These are phyloP conservation scores for Ogataea naganishii DNA, from an alignment of 805 yeast species.

Conservation along the genomic window DNA sequence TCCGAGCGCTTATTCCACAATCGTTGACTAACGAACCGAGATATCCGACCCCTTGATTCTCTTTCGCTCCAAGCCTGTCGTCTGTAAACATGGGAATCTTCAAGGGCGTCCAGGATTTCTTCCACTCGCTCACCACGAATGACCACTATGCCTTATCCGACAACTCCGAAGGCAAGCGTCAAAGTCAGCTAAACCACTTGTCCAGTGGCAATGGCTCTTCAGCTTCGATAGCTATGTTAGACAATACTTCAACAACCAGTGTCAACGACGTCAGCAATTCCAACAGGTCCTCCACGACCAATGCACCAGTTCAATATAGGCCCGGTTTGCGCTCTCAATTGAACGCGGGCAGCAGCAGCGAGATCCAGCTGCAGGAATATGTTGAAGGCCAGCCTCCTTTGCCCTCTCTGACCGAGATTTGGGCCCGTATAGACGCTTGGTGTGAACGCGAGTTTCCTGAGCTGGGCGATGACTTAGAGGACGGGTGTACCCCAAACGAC, in stretches of 20 bases:
- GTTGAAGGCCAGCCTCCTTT: constrained; percentile 39
- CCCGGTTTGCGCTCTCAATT: constrained; percentile 29
- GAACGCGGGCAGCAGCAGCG: constrained; percentile 40
- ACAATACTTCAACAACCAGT: constrained; percentile 23
- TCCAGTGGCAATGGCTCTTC: constrained; percentile 14
- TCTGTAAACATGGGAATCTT: no score
- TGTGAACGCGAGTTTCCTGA: constrained; percentile 71
- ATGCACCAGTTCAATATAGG: constrained; percentile 33
- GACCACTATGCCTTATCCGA: constrained; percentile 54
- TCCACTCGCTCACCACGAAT: constrained; percentile 44
- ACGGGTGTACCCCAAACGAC: constrained; percentile 75
- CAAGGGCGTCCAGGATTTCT: constrained; percentile 25
- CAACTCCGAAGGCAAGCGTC: constrained; percentile 20
- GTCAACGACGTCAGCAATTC: constrained; percentile 25
- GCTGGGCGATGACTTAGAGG: constrained; percentile 65
- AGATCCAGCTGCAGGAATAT: constrained; percentile 41
- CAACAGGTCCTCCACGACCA: constrained; percentile 31
- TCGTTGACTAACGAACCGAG: no score
- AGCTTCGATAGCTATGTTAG: constrained; percentile 20
- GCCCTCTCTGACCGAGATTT: constrained; percentile 67
- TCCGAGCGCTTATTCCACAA: no score
- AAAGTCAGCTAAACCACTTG: constrained; percentile 21
- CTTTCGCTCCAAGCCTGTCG: no score
- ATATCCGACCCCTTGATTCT: no score
- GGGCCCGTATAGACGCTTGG: constrained; percentile 90